Conservation (phyloP, 768 basidiomycete genomes). For the Trametes gibbosa region DNA sequence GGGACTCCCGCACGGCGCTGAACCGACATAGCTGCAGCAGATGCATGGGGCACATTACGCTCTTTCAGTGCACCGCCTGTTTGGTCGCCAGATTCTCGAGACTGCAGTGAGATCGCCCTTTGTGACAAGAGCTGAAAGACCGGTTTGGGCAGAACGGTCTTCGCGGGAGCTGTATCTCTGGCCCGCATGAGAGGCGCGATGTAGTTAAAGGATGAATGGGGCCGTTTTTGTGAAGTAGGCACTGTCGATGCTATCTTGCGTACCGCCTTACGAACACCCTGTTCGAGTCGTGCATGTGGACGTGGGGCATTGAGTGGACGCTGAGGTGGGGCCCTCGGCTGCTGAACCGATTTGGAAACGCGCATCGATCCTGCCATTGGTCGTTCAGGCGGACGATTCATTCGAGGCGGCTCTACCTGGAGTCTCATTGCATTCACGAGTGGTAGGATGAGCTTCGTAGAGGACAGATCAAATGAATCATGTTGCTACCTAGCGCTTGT, state of each 20-base stretch:
- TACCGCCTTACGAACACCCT: neutral
- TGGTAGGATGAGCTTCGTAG: too few relatives aligned
- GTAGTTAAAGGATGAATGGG: conserved; percentile 7
- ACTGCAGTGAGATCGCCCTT: too few relatives aligned
- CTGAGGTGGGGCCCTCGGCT: too few relatives aligned
- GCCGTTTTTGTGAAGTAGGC: neutral
- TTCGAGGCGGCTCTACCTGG: too few relatives aligned
- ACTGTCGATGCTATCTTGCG: neutral
- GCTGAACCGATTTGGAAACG: too few relatives aligned
- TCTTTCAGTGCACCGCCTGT: neutral
- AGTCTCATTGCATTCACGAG: too few relatives aligned
- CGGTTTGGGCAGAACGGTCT: neutral
- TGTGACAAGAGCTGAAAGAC: neutral
- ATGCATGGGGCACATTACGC: neutral
- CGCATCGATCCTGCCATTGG: too few relatives aligned
- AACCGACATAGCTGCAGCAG: conserved; percentile 10
- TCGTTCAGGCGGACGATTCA: too few relatives aligned
- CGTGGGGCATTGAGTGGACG: neutral
- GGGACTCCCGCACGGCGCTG: conserved; percentile 2
- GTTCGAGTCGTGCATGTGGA: too few relatives aligned
- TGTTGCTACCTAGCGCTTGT: too few relatives aligned
- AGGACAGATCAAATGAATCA: too few relatives aligned
- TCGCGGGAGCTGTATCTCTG: neutral
- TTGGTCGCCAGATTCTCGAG: neutral
- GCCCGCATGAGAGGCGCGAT: conserved; percentile 6